Evolutionary conservation across 2,329 filamentous ascomycete genomes (phyloP).

Genomic region (Scedosporium dehoogii): DNA sequence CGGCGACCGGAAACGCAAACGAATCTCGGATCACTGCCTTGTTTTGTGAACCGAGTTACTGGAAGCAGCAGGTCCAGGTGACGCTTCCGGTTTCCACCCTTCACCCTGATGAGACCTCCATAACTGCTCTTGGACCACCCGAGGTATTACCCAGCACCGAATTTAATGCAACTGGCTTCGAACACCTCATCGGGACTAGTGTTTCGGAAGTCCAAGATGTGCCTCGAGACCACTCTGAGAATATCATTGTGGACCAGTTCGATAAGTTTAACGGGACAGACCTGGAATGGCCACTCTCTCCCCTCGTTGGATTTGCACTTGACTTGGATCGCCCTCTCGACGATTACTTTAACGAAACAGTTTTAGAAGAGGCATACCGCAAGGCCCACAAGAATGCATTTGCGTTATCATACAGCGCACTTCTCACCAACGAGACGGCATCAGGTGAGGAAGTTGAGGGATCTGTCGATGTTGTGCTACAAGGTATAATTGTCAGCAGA

Average conservation of each 20-base stretch:
- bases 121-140: slow-evolving; percentile 4
- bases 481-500: slow-evolving; percentile 23
- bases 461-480: slow-evolving; percentile 9
- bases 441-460: slow-evolving; percentile 6
- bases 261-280: slow-evolving; percentile 9
- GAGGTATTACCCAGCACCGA: slow-evolving; percentile 13
- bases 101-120: slow-evolving; percentile 8
- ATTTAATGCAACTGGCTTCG: slow-evolving; percentile 25
- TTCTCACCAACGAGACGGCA: slow-evolving; percentile 12
- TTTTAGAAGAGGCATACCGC: slow-evolving; percentile 12
- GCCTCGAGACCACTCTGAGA: slow-evolving; percentile 16
- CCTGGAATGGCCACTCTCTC: slow-evolving; percentile 14
- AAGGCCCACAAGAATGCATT: slow-evolving; percentile 22
- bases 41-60: slow-evolving; percentile 36
- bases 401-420: slow-evolving; percentile 14
- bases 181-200: slow-evolving; percentile 21
- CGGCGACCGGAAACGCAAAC: slow-evolving; percentile 7
- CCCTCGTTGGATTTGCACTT: slow-evolving; percentile 24
- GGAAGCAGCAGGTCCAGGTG: slow-evolving; percentile 30
- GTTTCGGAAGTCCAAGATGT: slow-evolving; percentile 8
- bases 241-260: slow-evolving; percentile 16
- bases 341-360: slow-evolving; percentile 7
- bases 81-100: slow-evolving; percentile 18
- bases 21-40: slow-evolving; percentile 19
- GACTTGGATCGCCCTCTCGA: background rate